A percentile compares a stretch with the other conserved stretches of the same genome.
Evolutionary conservation across 192 early-diverging fungal genomes (phyloP).

Genomic region (Coemansia sp.): DNA sequence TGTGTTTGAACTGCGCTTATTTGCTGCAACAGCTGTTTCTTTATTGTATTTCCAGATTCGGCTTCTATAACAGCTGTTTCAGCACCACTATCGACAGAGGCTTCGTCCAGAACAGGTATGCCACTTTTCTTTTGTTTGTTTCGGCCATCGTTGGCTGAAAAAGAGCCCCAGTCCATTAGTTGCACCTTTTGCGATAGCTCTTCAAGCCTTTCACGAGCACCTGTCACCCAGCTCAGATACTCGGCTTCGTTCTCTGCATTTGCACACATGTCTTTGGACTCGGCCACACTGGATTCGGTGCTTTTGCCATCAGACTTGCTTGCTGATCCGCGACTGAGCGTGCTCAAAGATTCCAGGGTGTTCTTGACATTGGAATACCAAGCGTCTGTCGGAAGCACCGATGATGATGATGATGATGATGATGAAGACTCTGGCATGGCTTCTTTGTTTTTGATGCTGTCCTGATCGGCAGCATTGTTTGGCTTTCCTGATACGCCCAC

Average conservation of each 20-base stretch:
- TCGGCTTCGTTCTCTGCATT: constrained; percentile 7
- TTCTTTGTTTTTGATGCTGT: neutral
- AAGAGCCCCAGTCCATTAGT: constrained; percentile 17
- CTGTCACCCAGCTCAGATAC: constrained; percentile 23
- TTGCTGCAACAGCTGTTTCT: constrained; percentile 21
- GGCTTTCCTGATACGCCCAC: neutral
- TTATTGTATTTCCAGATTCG: constrained; percentile 11
- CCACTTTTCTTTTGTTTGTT: neutral
- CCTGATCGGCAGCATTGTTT: too few species aligned
- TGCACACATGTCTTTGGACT: neutral
- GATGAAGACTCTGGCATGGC: neutral
- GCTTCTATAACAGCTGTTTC: neutral
- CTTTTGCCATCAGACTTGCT: neutral
- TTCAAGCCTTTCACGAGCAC: constrained; percentile 21
- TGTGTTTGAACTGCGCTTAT: constrained; percentile 25
- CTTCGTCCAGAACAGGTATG: neutral
- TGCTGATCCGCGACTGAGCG: neutral
- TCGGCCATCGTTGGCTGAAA: neutral
- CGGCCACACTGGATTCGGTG: neutral
- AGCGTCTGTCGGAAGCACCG: neutral
- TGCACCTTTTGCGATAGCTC: constrained; percentile 16
- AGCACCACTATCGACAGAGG: neutral
- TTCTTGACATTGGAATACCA: constrained; percentile 11
- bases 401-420: too few species aligned
- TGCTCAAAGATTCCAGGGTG: constrained; percentile 11